Conservation (phyloP, 306 rosid species). For the Ormosia semicastrata region DNA sequence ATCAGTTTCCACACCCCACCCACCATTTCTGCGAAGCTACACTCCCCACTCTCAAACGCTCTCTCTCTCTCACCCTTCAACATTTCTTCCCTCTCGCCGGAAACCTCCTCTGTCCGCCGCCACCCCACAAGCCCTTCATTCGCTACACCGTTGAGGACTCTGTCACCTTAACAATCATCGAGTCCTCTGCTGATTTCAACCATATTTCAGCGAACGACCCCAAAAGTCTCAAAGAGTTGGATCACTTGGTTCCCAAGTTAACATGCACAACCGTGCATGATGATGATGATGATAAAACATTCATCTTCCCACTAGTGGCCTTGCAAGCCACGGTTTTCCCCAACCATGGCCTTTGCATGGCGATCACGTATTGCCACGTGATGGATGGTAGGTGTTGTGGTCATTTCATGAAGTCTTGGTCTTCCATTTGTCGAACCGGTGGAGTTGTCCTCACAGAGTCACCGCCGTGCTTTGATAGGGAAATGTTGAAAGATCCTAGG, state of each 20-base stretch:
- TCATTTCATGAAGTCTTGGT: conserved; percentile 43
- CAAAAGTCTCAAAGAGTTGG: background rate
- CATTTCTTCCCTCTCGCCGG: conserved; percentile 36
- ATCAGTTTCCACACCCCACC: conserved; percentile 27
- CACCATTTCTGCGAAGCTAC: conserved; percentile 21
- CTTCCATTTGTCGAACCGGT: conserved; percentile 5
- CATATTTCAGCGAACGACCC: conserved; percentile 24
- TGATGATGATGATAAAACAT: background rate
- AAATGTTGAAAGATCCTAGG: conserved; percentile 21
- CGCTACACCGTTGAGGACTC: background rate
- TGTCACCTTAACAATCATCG: background rate
- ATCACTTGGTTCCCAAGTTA: conserved; percentile 28
- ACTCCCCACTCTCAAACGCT: conserved; percentile 46
- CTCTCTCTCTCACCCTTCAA: conserved; percentile 44
- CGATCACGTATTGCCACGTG: conserved; percentile 43
- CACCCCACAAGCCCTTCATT: conserved; percentile 38
- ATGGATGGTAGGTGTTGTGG: conserved; percentile 32
- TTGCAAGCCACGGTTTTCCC: conserved; percentile 35
- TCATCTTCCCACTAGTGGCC: conserved; percentile 22
- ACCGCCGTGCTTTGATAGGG: conserved; percentile 26
- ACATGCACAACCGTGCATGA: background rate
- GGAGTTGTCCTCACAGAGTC: background rate
- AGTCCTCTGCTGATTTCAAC: conserved; percentile 5
- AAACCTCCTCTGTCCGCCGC: conserved; percentile 32
- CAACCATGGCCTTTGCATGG: conserved; percentile 32